Evolutionary conservation across 805 yeast species (phyloP).

Genomic region (Osmozyma mogii): DNA sequence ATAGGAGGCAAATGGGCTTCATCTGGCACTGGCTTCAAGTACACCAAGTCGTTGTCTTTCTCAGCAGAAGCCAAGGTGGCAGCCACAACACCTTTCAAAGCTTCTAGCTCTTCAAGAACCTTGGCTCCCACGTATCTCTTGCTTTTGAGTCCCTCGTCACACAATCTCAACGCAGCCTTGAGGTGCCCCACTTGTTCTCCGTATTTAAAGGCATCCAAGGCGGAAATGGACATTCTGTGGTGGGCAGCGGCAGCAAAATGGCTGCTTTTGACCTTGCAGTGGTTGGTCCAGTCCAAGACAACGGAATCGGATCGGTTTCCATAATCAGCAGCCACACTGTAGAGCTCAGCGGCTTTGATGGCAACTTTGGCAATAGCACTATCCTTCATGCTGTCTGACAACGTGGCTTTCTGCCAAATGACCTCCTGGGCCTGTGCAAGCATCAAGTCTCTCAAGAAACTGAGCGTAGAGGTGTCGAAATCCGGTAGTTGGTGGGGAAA

Average conservation of each 20-base stretch:
- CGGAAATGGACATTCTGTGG: slow-evolving; percentile 48
- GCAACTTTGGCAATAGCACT: slow-evolving; percentile 59
- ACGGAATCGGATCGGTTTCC: slow-evolving; percentile 39
- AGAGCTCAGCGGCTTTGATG: slow-evolving; percentile 51
- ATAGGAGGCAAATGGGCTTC: slow-evolving; percentile 32
- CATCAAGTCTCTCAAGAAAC: slow-evolving; percentile 44
- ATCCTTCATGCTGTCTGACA: slow-evolving; percentile 42
- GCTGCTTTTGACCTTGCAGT: slow-evolving; percentile 45
- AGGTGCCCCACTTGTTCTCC: slow-evolving; percentile 69
- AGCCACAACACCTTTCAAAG: slow-evolving; percentile 39
- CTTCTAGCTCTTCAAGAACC: slow-evolving; percentile 45
- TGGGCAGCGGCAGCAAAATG: slow-evolving; percentile 71
- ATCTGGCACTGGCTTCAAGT: slow-evolving; percentile 57
- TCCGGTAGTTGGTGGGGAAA: slow-evolving; percentile 25
- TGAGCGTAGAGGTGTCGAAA: slow-evolving; percentile 42
- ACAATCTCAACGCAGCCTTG: slow-evolving; percentile 30
- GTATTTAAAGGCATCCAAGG: slow-evolving; percentile 43
- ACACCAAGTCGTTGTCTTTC: slow-evolving; percentile 75
- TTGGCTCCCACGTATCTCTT: slow-evolving; percentile 34
- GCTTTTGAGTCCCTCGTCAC: slow-evolving; percentile 30
- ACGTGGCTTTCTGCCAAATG: slow-evolving; percentile 67
- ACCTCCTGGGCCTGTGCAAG: slow-evolving; percentile 85
- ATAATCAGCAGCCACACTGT: slow-evolving; percentile 34
- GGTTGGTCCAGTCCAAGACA: slow-evolving; percentile 57
- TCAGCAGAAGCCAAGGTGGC: slow-evolving; percentile 48